A percentile compares a stretch with the other conserved stretches of the same genome.
Evolutionary conservation across 306 rosid genomes (phyloP).

Genomic region (Lathyrus oleraceus): DNA sequence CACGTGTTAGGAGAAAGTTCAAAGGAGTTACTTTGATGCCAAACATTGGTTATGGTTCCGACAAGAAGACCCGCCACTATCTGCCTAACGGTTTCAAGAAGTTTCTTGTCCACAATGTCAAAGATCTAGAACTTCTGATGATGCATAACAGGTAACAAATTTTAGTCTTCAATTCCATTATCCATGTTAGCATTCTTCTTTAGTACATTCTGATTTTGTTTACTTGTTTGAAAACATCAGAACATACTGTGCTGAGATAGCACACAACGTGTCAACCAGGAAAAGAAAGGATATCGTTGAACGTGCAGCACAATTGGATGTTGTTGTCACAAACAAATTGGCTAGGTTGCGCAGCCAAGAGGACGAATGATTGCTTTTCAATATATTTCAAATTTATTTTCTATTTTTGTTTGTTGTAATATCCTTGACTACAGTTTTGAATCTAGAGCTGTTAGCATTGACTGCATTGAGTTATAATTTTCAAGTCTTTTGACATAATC

Average conservation of each 20-base stretch:
- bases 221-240: neutral
- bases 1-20: constrained; percentile 80
- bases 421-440: no score
- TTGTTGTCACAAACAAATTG: constrained; percentile 72
- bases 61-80: constrained; percentile 80
- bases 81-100: constrained; percentile 88
- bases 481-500: neutral
- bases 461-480: no score
- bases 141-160: constrained; percentile 69
- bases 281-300: constrained; percentile 50
- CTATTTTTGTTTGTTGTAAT: neutral
- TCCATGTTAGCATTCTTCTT: neutral
- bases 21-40: constrained; percentile 82
- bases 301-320: constrained; percentile 75
- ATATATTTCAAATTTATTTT: neutral
- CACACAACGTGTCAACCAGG: constrained; percentile 4
- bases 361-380: constrained; percentile 49
- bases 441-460: no score
- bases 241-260: constrained; percentile 1
- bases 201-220: neutral
- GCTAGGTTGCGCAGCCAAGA: constrained; percentile 87
- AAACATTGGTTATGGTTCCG: constrained; percentile 79
- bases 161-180: neutral
- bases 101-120: constrained; percentile 70
- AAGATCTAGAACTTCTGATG: constrained; percentile 67